phyloP scores from a whole-genome alignment of 1,284 basidiomycete genomes.

The Mycosarcoma mackinlayi region DNA sequence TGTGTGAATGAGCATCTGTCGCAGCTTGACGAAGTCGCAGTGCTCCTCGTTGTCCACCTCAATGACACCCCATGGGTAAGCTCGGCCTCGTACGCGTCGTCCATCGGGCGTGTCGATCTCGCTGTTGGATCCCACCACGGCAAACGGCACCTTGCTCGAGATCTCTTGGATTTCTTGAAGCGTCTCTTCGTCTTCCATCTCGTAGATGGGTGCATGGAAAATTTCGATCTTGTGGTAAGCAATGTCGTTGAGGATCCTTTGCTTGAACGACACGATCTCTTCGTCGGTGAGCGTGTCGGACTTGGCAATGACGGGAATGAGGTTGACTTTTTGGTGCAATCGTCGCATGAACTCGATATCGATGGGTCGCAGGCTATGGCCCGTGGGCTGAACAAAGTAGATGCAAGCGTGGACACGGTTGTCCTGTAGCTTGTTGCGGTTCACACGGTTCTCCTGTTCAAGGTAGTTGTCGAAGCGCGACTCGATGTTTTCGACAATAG shows the following conservation, averaged over 20 bases:
- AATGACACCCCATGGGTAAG: constrained; percentile 67
- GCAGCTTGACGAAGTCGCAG: constrained; percentile 68
- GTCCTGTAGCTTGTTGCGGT: constrained; percentile 66
- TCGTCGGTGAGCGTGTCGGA: constrained; percentile 66
- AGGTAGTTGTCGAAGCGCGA: constrained; percentile 67
- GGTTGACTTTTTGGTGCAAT: constrained; percentile 66
- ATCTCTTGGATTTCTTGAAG: constrained; percentile 66
- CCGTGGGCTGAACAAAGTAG: constrained; percentile 68
- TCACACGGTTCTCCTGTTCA: constrained; percentile 67
- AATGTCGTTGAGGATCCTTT: constrained; percentile 65
- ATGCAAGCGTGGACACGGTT: constrained; percentile 68
- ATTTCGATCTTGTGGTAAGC: constrained; percentile 66
- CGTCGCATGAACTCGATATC: constrained; percentile 68
- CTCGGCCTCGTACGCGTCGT: constrained; percentile 64
- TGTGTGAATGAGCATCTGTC: constrained; percentile 68
- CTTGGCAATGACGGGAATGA: constrained; percentile 68
- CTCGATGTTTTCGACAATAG: constrained; percentile 67
- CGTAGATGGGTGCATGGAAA: constrained; percentile 63
- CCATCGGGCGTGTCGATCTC: constrained; percentile 66
- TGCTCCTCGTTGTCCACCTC: constrained; percentile 68
- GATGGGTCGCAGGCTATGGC: constrained; percentile 65
- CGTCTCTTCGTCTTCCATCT: constrained; percentile 66
- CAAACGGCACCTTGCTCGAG: constrained; percentile 65
- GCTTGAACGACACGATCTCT: constrained; percentile 64
- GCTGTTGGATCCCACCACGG: constrained; percentile 65